Evolutionary conservation across 805 yeast species (phyloP), one percentile per base, ranked within the genome.

Genomic region (Candida maltosa): DNA sequence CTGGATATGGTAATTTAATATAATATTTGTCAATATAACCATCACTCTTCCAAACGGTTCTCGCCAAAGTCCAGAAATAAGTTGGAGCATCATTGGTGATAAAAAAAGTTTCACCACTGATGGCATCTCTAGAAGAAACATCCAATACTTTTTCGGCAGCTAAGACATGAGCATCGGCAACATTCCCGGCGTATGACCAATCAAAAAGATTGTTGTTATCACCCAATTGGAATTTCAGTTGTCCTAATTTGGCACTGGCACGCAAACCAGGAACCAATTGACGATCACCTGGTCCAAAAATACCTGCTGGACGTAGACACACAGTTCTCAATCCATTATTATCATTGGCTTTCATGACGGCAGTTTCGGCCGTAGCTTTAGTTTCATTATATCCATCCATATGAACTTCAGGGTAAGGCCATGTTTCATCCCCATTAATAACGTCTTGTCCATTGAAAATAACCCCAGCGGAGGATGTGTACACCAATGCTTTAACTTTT

Each of bases 341-440:
- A 31, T 75, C 74, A 57, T 87, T 85, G 12, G 95, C 85, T 15
- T 74, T 64, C 52, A 89, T 69, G 2, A 88, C 96, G 64, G 80
- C 74, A 12, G 71, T 73, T 60, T 93, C 99, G 1, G 96, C 98
- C 41, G 73, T 71, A 7, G 95, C 96, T 58, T 93, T 93, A 7
- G 97, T 89, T 55, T 85, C 89, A 52, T 93, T 94, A 60, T 93
- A 93, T 1, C 94, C 95, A 57, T 93, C 98, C 97, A 93, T 88
- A 44, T 94, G 93, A 29, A 78, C 75, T 30, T 75, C 78, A 1
- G 97, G 97, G 45, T 86, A 87, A 15, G 97, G 97, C 85, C 89
- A 84, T 11, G 83, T 64, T 65, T 93, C 99, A 59, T 91, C 93
- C 2, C 94, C 98, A 53, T 94, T 93, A 49, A 75, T 76, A 35